Base-by-base conservation (phyloP, 108 stramenopile species). In the Skeletonema marinoi region DNA sequence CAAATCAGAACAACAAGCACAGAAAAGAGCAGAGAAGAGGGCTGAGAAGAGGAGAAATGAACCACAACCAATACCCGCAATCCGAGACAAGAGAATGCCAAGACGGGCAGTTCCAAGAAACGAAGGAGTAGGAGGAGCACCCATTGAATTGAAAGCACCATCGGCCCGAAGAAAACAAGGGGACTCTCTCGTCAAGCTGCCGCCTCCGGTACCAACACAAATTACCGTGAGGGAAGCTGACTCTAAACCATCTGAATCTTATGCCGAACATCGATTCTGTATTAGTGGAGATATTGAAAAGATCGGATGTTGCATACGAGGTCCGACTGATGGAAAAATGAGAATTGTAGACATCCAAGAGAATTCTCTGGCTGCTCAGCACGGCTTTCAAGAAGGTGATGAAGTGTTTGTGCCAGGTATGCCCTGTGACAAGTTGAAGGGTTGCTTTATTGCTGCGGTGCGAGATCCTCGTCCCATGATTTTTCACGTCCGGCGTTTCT, bases 401-500 rank as follows among this genome's bases (percentile, higher is more conserved):
- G 54, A 56, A 29, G 7, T 56, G 25, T 9, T 29, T 25, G 21
- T 56, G 25, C 54, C 54, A 1, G 54, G 54, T 8, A 10, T 56
- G 54, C 6, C 50, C 50, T 4, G 3, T 41, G 10, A 11, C 10
- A 10, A 9, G 54, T 9, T 56, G 54, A 56, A 4, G 25, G 7
- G 11, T 0, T 8, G 29, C 54, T 56, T 56, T 7, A 6, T 10
- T 9, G 54, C 6, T 56, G 54, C 54, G 29, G 2, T 25, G 3
- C 4, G 4, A 16, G 56, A 54, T 56, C 51, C 32, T 30, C 59
- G 67, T 32, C 78, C 78, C 14, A 46, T 80, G 17, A 39, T 80
- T 19, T 73, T 80, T 41, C 66, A 73, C 17, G 72, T 73, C 13
- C 68, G 42, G 19, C 78, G 78, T 10, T n/a, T 2, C 32, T 65